Percentiles rank a stretch among this genome's conserved stretches.
Evolutionary conservation across 148 eudicot genomes (phyloP).

Genomic region (Mesembryanthemum crystallinum): DNA sequence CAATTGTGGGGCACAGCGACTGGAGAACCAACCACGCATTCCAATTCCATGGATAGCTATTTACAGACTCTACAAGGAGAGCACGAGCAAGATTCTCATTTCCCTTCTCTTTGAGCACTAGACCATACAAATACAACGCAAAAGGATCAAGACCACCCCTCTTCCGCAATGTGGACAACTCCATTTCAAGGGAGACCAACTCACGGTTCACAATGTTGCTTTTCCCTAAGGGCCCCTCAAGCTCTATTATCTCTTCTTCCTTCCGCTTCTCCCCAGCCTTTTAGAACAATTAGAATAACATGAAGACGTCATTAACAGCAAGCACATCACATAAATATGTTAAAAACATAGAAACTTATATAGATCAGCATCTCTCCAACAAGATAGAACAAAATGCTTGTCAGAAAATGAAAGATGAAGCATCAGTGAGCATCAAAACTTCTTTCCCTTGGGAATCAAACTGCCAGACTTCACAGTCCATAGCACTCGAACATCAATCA

Average conservation of each 20-base stretch:
- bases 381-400: not conserved
- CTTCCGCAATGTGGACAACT: constrained; percentile 59
- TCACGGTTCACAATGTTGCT: constrained; percentile 70
- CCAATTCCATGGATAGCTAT: constrained; percentile 98
- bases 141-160: constrained; percentile 73
- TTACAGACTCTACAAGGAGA: constrained; percentile 82
- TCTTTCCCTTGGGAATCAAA: not conserved
- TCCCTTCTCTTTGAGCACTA: constrained; percentile 89
- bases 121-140: constrained; percentile 82
- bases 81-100: constrained; percentile 69
- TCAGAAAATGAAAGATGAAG: not conserved
- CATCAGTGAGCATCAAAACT: not conserved
- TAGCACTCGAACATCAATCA: not conserved
- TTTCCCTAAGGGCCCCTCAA: constrained; percentile 90
- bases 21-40: constrained; percentile 89
- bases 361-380: not conserved
- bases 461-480: not conserved
- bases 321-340: not conserved
- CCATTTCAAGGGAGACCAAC: constrained; percentile 77
- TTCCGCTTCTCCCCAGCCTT: constrained; percentile 99
- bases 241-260: constrained; percentile 94
- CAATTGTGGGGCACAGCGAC: constrained; percentile 70
- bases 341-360: not conserved
- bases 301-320: constrained; percentile 5
- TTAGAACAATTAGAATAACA: constrained; percentile 3